A percentile compares a stretch with the other conserved stretches of the same genome.
Evolutionary conservation across 805 yeast genomes (phyloP).

Genomic region (Kodamaea laetipori): DNA sequence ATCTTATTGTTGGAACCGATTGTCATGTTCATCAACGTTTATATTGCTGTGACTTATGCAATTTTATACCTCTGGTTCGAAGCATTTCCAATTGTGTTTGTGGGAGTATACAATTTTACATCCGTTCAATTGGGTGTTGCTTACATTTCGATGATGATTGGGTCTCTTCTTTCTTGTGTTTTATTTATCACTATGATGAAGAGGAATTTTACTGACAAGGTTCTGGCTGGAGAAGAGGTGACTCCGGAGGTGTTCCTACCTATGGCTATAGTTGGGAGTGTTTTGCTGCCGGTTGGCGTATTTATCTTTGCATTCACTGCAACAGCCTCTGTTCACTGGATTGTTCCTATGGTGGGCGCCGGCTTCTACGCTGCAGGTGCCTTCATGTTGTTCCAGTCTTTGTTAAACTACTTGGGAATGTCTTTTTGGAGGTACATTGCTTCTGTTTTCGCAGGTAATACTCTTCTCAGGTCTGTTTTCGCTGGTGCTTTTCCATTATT

Average conservation of each 20-base stretch:
- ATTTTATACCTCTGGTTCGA: slow-evolving; percentile 59
- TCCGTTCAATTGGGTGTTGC: slow-evolving; percentile 50
- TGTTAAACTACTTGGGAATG: slow-evolving; percentile 51
- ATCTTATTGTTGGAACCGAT: slow-evolving; percentile 56
- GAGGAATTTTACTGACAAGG: slow-evolving; percentile 16
- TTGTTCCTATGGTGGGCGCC: slow-evolving; percentile 26
- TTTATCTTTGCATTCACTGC: slow-evolving; percentile 27
- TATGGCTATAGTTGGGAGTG: slow-evolving; percentile 24
- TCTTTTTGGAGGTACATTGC: slow-evolving; percentile 54
- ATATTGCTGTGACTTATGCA: slow-evolving; percentile 55
- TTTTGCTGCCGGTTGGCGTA: slow-evolving; percentile 24
- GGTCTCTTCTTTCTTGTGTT: slow-evolving; percentile 30
- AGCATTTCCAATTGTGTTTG: slow-evolving; percentile 59
- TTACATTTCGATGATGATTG: slow-evolving; percentile 49
- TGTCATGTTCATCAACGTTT: slow-evolving; percentile 53
- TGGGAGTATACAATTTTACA: slow-evolving; percentile 48
- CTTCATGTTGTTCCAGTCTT: slow-evolving; percentile 48
- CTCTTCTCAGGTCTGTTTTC: slow-evolving; percentile 49
- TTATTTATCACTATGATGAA: slow-evolving; percentile 15
- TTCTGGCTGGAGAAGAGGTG: slow-evolving; percentile 16
- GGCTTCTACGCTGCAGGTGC: slow-evolving; percentile 25
- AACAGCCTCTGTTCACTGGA: slow-evolving; percentile 22
- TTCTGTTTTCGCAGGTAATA: slow-evolving; percentile 62
- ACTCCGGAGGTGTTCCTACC: slow-evolving; percentile 24
- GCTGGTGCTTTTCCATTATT: slow-evolving; percentile 68